Evolutionary conservation across 495 filamentous ascomycete genomes (phyloP).

Genomic region (Aspergillus sparsus): DNA sequence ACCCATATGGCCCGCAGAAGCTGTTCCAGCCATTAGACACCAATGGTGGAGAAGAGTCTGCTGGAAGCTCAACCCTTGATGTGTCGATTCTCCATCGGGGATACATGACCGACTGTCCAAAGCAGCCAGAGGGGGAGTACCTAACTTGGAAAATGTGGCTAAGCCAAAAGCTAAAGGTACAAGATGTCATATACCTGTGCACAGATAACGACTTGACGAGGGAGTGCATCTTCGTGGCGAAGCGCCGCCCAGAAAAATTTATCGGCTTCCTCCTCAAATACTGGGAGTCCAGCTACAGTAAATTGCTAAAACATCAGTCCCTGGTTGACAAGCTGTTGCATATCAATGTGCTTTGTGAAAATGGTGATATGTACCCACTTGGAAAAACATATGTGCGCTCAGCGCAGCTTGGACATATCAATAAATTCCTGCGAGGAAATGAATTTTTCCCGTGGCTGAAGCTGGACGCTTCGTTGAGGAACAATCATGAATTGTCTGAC

Average conservation of each 20-base stretch:
- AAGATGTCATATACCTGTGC: conserved; percentile 12
- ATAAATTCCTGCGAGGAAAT: conserved; percentile 21
- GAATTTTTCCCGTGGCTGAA: conserved; percentile 31
- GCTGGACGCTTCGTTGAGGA: conserved; percentile 8
- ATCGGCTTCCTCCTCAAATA: conserved; percentile 27
- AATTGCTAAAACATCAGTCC: neutral
- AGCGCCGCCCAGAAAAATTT: conserved; percentile 29
- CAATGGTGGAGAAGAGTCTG: neutral
- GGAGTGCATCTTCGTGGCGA: conserved; percentile 27
- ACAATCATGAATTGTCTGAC: neutral
- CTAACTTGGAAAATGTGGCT: conserved; percentile 19
- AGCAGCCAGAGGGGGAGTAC: conserved; percentile 11
- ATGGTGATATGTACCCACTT: conserved; percentile 16
- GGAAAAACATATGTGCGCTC: conserved; percentile 22
- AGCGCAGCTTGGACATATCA: conserved; percentile 13
- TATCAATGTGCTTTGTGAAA: conserved; percentile 17
- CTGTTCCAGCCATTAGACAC: conserved; percentile 18
- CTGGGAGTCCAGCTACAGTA: conserved; percentile 14
- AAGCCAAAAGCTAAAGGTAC: conserved; percentile 9
- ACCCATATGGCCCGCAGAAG: conserved; percentile 24
- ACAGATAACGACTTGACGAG: conserved; percentile 17
- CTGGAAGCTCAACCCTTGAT: neutral
- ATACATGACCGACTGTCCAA: conserved; percentile 17
- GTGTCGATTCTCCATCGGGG: conserved; percentile 12
- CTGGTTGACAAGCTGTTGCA: conserved; percentile 8